A percentile compares a stretch with the other conserved stretches of the same genome.
Evolutionary conservation across 1,284 basidiomycete species (phyloP).

Genomic region (Mrakiaceae sp.): DNA sequence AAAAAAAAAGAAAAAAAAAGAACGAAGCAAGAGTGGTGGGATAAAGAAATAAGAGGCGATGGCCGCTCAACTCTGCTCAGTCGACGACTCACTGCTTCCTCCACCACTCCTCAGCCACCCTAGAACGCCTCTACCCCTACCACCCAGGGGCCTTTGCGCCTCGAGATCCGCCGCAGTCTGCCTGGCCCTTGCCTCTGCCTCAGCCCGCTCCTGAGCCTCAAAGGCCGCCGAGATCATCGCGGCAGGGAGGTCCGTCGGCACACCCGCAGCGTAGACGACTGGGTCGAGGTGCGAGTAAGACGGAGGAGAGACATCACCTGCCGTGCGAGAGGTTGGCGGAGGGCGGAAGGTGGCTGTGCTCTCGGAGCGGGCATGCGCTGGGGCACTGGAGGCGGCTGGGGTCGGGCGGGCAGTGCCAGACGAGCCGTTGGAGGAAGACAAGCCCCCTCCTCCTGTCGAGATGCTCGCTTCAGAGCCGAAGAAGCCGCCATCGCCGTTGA

Average conservation of each 20-base stretch:
- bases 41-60: neutral
- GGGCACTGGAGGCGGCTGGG: constrained; percentile 4
- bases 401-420: neutral
- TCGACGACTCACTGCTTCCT: too few relatives aligned
- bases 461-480: neutral
- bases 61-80: neutral
- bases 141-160: neutral
- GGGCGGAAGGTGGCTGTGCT: neutral
- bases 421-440: neutral
- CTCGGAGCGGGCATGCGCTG: constrained; percentile 3
- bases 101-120: too few relatives aligned
- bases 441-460: neutral
- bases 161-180: neutral
- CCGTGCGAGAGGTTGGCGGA: neutral
- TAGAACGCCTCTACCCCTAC: neutral
- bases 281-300: constrained; percentile 37
- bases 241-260: constrained; percentile 35
- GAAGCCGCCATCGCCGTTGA: constrained; percentile 21
- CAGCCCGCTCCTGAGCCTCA: constrained; percentile 13
- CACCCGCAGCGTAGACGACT: constrained; percentile 32
- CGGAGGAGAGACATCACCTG: constrained; percentile 24
- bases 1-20: neutral
- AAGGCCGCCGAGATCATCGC: constrained; percentile 16
- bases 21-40: neutral
- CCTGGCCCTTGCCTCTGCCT: neutral